Evolutionary conservation across 805 yeast genomes (phyloP).

Genomic region (Debaryomyces castellii): DNA sequence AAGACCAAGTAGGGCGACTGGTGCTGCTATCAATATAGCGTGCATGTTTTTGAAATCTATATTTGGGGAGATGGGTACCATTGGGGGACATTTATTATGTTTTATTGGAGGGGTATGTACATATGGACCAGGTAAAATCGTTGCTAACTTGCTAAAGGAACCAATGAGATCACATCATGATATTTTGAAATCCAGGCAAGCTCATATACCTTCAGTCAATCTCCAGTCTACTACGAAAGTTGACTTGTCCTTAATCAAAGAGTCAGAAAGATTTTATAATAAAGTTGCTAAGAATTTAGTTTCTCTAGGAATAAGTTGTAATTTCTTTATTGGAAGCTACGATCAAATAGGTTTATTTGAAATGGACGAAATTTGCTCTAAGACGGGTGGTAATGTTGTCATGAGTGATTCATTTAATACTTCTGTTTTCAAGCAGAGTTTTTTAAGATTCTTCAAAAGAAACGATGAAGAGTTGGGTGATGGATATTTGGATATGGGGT

Average conservation of each 20-base stretch:
- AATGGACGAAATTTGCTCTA: conserved; percentile 57
- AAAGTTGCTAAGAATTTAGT: conserved; percentile 49
- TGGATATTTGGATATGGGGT: conserved; percentile 49
- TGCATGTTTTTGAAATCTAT: conserved; percentile 37
- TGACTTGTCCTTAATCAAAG: conserved; percentile 27
- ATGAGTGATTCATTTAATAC: conserved; percentile 67
- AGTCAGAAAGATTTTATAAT: conserved; percentile 48
- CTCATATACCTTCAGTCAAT: conserved; percentile 23
- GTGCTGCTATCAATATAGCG: conserved; percentile 55
- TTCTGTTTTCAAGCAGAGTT: conserved; percentile 66
- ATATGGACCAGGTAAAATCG: conserved; percentile 62
- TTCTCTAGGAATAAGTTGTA: conserved; percentile 52
- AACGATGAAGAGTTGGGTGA: conserved; percentile 24
- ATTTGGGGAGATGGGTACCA: conserved; percentile 40
- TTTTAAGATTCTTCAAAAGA: conserved; percentile 49
- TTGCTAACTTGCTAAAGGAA: conserved; percentile 53
- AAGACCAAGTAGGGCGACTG: conserved; percentile 57
- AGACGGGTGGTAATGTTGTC: conserved; percentile 63
- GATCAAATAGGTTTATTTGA: conserved; percentile 70
- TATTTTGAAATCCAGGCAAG: conserved; percentile 43
- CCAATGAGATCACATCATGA: conserved; percentile 70
- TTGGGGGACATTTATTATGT: conserved; percentile 54
- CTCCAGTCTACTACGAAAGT: conserved; percentile 35
- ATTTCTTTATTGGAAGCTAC: conserved; percentile 62
- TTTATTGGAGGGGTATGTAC: conserved; percentile 69